These are phyloP conservation scores for Acanthamoeba castellanii DNA, from an alignment of 208 protist genomes.

Conservation along the genomic window DNA sequence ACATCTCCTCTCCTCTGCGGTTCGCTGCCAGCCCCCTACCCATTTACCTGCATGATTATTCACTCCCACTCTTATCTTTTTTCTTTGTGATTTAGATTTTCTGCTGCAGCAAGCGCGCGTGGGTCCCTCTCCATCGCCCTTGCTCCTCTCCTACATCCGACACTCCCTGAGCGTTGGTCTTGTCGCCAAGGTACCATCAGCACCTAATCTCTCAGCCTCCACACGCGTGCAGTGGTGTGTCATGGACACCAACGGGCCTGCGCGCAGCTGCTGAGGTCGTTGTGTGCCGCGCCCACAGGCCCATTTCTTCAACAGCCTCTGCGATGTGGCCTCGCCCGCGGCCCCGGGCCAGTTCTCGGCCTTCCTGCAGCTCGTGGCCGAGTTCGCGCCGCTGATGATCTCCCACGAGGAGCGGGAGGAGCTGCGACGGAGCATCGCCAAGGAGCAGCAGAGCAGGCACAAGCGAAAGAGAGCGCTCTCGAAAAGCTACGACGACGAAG, in stretches of 20 bases:
- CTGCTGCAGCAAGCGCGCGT: constrained; percentile 27
- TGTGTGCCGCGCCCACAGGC: neutral
- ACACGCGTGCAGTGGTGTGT: neutral
- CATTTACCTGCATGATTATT: neutral
- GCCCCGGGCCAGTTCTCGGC: neutral
- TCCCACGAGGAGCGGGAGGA: constrained; percentile 37
- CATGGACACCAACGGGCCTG: neutral
- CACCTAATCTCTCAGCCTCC: neutral
- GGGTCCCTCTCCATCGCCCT: constrained; percentile 5
- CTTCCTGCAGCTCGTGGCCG: constrained; percentile 18
- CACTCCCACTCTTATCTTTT: neutral
- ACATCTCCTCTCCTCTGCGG: constrained; percentile 7
- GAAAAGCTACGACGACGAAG: neutral
- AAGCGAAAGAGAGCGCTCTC: constrained; percentile 2
- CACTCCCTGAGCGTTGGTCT: constrained; percentile 8
- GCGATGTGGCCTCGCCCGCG: constrained; percentile 17
- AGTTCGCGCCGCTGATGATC: constrained; percentile 53
- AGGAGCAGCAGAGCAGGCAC: neutral
- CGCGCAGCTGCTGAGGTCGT: neutral
- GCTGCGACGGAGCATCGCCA: constrained; percentile 31
- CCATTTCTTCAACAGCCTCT: constrained; percentile 47
- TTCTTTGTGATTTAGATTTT: constrained; percentile 28
- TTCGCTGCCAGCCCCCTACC: neutral
- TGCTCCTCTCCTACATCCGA: constrained; percentile 49
- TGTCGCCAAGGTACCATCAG: neutral